Percentiles rank a stretch among this genome's conserved stretches.
Evolutionary conservation across 1,284 basidiomycete species (phyloP).

Genomic region (Tilletiaria anomala): DNA sequence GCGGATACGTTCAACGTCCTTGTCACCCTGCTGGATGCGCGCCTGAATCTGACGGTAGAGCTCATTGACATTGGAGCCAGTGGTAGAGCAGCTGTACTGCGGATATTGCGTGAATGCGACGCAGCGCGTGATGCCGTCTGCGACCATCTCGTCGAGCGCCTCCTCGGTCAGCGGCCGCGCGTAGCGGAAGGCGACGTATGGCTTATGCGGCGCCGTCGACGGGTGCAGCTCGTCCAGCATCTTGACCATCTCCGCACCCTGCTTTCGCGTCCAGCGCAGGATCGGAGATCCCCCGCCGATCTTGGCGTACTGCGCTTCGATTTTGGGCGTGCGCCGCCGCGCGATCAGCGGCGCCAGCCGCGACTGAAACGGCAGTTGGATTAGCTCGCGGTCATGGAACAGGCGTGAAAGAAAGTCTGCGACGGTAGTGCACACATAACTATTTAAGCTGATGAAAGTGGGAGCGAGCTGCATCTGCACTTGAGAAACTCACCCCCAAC

Average conservation of each 20-base stretch:
- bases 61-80: conserved; percentile 91
- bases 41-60: conserved; percentile 48
- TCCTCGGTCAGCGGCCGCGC: conserved; percentile 75
- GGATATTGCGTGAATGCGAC: conserved; percentile 98
- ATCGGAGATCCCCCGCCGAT: conserved; percentile 99
- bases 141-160: conserved; percentile 67
- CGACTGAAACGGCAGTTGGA: conserved; percentile 77
- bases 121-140: conserved; percentile 79
- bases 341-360: conserved; percentile 79
- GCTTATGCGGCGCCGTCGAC: conserved; percentile 82
- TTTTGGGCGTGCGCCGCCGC: conserved; percentile 75
- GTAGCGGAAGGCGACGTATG: conserved; percentile 57
- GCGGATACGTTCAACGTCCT: conserved; percentile 53
- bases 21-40: conserved; percentile 46
- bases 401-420: conserved; percentile 70
- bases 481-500: no score
- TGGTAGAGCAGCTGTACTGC: conserved; percentile 96
- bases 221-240: conserved; percentile 88
- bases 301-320: conserved; percentile 80
- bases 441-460: no score
- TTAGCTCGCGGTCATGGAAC: conserved; percentile 88
- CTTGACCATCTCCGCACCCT: conserved; percentile 77
- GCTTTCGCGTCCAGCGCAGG: conserved; percentile 69
- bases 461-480: no score
- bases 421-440: no score